These are phyloP conservation scores for Suillus variegatus DNA, from an alignment of 768 basidiomycete genomes.

Conservation along the genomic window DNA sequence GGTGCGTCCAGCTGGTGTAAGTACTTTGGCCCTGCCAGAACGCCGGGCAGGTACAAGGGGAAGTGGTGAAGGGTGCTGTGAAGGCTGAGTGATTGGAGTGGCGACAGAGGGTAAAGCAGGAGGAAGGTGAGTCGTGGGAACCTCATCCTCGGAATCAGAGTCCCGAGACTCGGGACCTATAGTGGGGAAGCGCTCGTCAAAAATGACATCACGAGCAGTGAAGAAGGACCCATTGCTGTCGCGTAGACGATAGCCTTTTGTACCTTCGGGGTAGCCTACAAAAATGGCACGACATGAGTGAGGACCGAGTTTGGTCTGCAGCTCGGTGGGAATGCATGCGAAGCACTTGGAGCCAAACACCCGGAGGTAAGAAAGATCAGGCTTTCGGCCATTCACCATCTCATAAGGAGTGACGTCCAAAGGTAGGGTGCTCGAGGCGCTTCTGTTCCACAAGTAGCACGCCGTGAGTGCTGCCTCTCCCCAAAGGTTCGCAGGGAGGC, in stretches of 20 bases:
- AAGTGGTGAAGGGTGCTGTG: too few species aligned
- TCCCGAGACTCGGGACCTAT: fast-evolving
- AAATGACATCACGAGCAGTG: constrained; percentile 4
- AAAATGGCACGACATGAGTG: constrained; percentile 13
- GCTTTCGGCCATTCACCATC: constrained; percentile 11
- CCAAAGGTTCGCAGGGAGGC: fast-evolving
- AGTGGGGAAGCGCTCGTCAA: background rate
- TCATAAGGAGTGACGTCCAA: background rate
- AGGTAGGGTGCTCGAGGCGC: background rate
- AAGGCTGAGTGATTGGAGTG: too few species aligned
- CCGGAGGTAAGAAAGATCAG: constrained; percentile 3
- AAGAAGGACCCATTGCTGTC: constrained; percentile 7
- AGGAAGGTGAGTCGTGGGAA: too few species aligned
- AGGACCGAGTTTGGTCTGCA: constrained; percentile 1
- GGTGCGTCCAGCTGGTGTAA: too few species aligned
- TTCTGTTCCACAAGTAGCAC: background rate
- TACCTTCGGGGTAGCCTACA: constrained; percentile 1
- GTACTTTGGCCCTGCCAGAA: too few species aligned
- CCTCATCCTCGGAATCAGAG: background rate
- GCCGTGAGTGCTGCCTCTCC: background rate
- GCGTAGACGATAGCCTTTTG: constrained; percentile 15
- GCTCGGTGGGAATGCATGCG: constrained; percentile 11
- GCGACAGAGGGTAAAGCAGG: too few species aligned
- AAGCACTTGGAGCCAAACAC: constrained; percentile 20
- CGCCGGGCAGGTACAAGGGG: too few species aligned